These are phyloP conservation scores for Elasticomyces elasticus DNA, from an alignment of 495 filamentous ascomycete species.

Conservation along the genomic window DNA sequence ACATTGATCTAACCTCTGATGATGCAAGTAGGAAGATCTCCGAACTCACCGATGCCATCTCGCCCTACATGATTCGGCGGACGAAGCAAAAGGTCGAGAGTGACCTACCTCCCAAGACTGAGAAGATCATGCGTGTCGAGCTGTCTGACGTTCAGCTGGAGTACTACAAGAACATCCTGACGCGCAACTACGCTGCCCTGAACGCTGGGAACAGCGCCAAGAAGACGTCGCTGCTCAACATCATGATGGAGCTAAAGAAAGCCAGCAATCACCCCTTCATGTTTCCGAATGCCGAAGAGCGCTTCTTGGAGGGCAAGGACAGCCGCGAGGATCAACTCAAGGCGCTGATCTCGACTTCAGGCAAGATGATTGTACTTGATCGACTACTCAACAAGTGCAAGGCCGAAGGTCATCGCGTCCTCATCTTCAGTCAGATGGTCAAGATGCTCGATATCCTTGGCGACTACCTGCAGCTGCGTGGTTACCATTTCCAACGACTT, in stretches of 20 bases:
- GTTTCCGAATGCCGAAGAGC: conserved; percentile 86
- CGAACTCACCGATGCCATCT: conserved; percentile 63
- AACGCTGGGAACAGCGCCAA: conserved; percentile 79
- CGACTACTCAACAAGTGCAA: conserved; percentile 84
- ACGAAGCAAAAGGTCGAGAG: conserved; percentile 96
- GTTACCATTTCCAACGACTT: conserved; percentile 83
- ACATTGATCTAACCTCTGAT: conserved; percentile 69
- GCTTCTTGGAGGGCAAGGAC: conserved; percentile 62
- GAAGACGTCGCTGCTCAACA: conserved; percentile 92
- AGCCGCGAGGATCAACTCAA: conserved; percentile 76
- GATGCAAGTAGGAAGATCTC: conserved; percentile 58
- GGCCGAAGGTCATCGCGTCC: conserved; percentile 81
- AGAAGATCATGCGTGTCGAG: conserved; percentile 97
- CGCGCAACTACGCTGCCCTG: conserved; percentile 88
- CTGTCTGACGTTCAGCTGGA: conserved; percentile 91
- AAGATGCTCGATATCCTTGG: conserved; percentile 94
- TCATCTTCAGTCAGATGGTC: conserved; percentile 99
- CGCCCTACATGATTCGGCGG: conserved; percentile 88
- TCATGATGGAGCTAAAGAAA: conserved; percentile 99
- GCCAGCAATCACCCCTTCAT: conserved; percentile 97
- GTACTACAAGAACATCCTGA: conserved; percentile 98
- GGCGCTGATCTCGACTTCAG: conserved; percentile 86
- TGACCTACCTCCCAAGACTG: conserved; percentile 88
- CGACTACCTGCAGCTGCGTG: conserved; percentile 81
- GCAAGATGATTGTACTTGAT: conserved; percentile 98